A percentile compares a stretch with the other conserved stretches of the same genome.
Evolutionary conservation across 306 rosid species (phyloP).

Genomic region (Inga laurina): DNA sequence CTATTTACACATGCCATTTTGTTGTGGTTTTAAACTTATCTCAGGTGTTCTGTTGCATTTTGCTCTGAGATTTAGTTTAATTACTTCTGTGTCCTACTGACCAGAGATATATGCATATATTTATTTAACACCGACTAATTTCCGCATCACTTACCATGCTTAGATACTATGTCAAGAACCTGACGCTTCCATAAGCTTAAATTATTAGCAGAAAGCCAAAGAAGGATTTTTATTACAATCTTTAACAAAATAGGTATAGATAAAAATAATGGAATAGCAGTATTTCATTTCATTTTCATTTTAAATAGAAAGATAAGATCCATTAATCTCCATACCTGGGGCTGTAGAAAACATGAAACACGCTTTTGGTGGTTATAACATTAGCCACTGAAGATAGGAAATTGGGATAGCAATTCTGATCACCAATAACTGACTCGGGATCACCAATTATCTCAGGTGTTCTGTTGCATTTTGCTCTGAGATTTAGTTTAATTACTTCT

Average conservation of each 20-base stretch:
- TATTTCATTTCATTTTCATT: constrained; percentile 9
- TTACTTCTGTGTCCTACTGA: too few relatives aligned
- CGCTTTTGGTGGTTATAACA: constrained; percentile 79
- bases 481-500: too few relatives aligned
- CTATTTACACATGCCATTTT: too few relatives aligned
- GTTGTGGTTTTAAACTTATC: too few relatives aligned
- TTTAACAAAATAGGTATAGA: constrained; percentile 1
- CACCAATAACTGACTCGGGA: constrained; percentile 78
- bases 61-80: too few relatives aligned
- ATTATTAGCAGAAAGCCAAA: neutral
- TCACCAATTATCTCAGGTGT: too few relatives aligned
- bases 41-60: too few relatives aligned
- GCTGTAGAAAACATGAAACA: constrained; percentile 89
- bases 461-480: too few relatives aligned
- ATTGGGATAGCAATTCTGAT: constrained; percentile 63
- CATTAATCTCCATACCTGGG: constrained; percentile 68
- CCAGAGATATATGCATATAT: too few relatives aligned
- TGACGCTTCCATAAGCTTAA: neutral
- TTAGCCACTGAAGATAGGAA: constrained; percentile 76
- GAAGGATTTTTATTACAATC: constrained; percentile 1
- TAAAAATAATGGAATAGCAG: neutral
- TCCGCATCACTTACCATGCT: neutral
- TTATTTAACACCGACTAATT: neutral
- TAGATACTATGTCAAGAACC: neutral
- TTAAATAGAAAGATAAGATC: constrained; percentile 11